Conservation (phyloP, 2,329 filamentous ascomycete genomes). For the Colletotrichum australisinense region DNA sequence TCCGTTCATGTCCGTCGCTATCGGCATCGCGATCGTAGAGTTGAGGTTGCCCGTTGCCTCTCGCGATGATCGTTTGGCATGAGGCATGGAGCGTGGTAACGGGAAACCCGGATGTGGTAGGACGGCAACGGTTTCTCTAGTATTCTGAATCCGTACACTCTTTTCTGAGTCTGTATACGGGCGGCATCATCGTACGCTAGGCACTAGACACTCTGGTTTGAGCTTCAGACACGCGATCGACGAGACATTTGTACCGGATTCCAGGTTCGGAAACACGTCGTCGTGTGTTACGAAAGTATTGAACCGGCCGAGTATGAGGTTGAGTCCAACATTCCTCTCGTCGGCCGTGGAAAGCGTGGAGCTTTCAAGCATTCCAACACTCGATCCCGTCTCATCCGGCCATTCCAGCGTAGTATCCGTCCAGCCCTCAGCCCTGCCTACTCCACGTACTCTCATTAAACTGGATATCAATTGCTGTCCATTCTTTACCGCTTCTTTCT, state of each 20-base stretch:
- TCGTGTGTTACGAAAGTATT: no score
- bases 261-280: not conserved
- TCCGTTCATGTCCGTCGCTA: not conserved
- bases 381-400: not conserved
- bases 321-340: not conserved
- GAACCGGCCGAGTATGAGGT: not conserved
- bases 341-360: not conserved
- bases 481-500: not conserved
- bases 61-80: not conserved
- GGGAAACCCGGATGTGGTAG: no score
- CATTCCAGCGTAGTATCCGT: conserved; percentile 1
- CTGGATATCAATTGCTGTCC: not conserved
- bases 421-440: not conserved
- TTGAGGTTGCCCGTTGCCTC: not conserved
- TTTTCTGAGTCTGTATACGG: no score
- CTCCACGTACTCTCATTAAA: no score
- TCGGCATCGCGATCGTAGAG: not conserved
- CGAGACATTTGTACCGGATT: not conserved
- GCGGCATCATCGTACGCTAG: not conserved
- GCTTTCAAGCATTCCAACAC: not conserved
- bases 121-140: not conserved
- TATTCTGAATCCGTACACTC: not conserved
- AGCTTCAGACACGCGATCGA: not conserved
- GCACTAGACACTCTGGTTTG: not conserved
- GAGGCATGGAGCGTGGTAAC: not conserved